Evolutionary conservation across 2,329 filamentous ascomycete genomes (phyloP).

Genomic region (Shiraia bambusicola): DNA sequence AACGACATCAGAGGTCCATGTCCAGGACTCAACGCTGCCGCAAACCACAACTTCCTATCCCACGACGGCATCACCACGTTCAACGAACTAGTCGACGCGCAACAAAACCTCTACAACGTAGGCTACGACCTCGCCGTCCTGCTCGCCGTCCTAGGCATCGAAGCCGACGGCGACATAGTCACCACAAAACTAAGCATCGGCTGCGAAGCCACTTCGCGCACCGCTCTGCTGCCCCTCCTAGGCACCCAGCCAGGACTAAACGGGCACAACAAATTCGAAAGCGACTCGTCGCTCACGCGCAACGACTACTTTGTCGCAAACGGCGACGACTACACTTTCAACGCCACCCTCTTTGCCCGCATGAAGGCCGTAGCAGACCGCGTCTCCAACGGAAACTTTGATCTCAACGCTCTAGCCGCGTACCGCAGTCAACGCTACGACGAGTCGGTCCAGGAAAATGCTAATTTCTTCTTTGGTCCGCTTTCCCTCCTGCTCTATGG

Average conservation of each 20-base stretch:
- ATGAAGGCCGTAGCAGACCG: conserved; percentile 39
- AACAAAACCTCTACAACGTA: conserved; percentile 51
- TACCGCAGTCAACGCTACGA: conserved; percentile 46
- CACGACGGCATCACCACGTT: conserved; percentile 48
- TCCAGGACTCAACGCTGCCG: conserved; percentile 47
- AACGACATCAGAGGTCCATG: conserved; percentile 39
- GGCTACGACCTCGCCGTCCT: conserved; percentile 46
- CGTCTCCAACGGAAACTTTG: conserved; percentile 38
- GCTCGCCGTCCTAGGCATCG: conserved; percentile 45
- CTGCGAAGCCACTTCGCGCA: conserved; percentile 49
- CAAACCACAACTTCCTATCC: conserved; percentile 46
- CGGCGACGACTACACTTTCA: conserved; percentile 45
- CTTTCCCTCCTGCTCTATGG: conserved; percentile 45
- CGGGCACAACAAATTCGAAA: conserved; percentile 50
- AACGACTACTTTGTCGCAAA: conserved; percentile 44
- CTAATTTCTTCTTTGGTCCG: conserved; percentile 49
- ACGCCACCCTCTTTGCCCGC: conserved; percentile 44
- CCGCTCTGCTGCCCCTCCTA: conserved; percentile 32
- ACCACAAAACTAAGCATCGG: conserved; percentile 49
- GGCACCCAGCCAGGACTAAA: conserved; percentile 47
- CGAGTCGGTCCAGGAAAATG: conserved; percentile 41
- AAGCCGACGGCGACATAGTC: conserved; percentile 45
- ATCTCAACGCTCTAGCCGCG: conserved; percentile 41
- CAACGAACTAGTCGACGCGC: conserved; percentile 49
- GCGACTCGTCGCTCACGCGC: conserved; percentile 45